Percentiles rank a stretch among this genome's conserved stretches.
phyloP scores from a whole-genome alignment of 2,329 filamentous ascomycete species.

The Scedosporium aurantiacum region DNA sequence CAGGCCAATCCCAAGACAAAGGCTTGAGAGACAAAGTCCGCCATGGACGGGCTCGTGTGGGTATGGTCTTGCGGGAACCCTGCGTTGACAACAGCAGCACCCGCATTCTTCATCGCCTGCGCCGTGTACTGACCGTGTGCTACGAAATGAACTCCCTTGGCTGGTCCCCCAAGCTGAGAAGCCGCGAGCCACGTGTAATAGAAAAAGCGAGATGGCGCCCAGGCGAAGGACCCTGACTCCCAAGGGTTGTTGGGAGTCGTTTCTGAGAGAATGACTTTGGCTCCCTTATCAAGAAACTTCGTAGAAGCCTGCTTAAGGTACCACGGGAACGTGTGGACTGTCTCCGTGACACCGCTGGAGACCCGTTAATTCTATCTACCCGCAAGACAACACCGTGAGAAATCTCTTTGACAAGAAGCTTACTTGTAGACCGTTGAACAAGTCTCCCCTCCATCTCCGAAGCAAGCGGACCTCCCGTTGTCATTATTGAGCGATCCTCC shows the following conservation, averaged over 20 bases:
- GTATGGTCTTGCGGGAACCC: slow-evolving; percentile 52
- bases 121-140: slow-evolving; percentile 50
- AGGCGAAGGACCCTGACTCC: slow-evolving; percentile 42
- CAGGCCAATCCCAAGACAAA: slow-evolving; percentile 47
- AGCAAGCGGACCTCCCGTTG: slow-evolving; percentile 51
- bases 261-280: slow-evolving; percentile 46
- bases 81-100: slow-evolving; percentile 35
- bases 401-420: not conserved
- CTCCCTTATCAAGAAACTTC: slow-evolving; percentile 43
- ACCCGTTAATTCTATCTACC: not conserved
- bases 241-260: slow-evolving; percentile 49
- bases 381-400: not conserved
- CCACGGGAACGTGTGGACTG: slow-evolving; percentile 48
- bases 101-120: slow-evolving; percentile 38
- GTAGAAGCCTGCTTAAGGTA: slow-evolving; percentile 48
- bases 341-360: slow-evolving; percentile 33
- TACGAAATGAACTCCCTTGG: slow-evolving; percentile 39
- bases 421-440: slow-evolving; percentile 39
- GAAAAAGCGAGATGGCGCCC: slow-evolving; percentile 40
- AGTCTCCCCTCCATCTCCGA: slow-evolving; percentile 39
- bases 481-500: slow-evolving; percentile 47
- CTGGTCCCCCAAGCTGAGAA: slow-evolving; percentile 22
- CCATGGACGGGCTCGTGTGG: slow-evolving; percentile 46
- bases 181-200: slow-evolving; percentile 37
- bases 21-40: slow-evolving; percentile 41